These are phyloP conservation scores for Pseudotsuga menziesii DNA, from an alignment of 75 land plant genomes.

Conservation along the genomic window DNA sequence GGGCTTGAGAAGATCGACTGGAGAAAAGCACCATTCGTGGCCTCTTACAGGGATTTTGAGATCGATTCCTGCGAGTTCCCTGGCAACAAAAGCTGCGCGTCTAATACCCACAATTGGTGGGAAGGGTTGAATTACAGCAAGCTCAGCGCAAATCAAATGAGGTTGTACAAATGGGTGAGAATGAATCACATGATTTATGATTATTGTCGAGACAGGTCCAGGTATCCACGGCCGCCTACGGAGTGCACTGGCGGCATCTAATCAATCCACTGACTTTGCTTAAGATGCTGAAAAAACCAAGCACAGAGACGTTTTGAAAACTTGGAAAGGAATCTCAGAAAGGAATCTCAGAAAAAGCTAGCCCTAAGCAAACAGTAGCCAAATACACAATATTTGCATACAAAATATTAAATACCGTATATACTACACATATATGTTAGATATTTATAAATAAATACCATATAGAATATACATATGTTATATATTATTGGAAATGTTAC, in stretches of 20 bases:
- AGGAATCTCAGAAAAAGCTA: no score
- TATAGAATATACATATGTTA: no score
- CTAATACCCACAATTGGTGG: slow-evolving; percentile 40
- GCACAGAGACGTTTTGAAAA: no score
- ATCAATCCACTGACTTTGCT: no score
- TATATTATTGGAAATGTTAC: no score
- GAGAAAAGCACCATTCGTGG: slow-evolving; percentile 66
- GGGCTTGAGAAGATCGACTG: slow-evolving; percentile 81
- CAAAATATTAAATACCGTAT: no score
- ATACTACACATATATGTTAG: no score
- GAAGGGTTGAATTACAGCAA: slow-evolving; percentile 22
- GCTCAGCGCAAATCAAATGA: slow-evolving; percentile 24
- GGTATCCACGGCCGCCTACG: slow-evolving; percentile 47
- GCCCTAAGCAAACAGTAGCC: no score
- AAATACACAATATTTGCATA: no score
- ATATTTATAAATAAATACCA: no score
- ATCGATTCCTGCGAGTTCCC: slow-evolving; percentile 61
- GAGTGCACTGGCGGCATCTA: slow-evolving; percentile 44
- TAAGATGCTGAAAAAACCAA: no score
- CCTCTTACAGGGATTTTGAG: slow-evolving; percentile 64
- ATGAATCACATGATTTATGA: slow-evolving; percentile 62
- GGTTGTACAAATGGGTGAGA: slow-evolving; percentile 48
- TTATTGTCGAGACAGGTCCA: slow-evolving; percentile 55
- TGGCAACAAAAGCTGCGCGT: slow-evolving; percentile 18
- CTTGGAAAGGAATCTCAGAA: no score